A percentile compares a stretch with the other conserved stretches of the same genome.
Evolutionary conservation across 2,329 filamentous ascomycete genomes (phyloP).

Genomic region (Exophiala sideris): DNA sequence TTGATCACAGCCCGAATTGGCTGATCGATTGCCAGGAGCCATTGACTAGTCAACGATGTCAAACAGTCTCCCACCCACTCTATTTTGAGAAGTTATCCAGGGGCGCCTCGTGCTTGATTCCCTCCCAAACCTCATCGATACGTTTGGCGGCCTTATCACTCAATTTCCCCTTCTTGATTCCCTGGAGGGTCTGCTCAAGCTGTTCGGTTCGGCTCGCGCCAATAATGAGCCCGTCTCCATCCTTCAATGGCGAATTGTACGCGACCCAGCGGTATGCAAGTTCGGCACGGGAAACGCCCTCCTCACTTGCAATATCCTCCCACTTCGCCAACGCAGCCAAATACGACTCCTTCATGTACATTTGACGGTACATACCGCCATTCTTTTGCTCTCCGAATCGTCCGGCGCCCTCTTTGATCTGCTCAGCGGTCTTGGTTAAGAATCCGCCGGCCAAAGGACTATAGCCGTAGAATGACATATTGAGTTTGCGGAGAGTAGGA

Average conservation of each 20-base stretch:
- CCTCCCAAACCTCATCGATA: conserved; percentile 32
- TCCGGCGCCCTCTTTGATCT: conserved; percentile 31
- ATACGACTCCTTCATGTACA: conserved; percentile 33
- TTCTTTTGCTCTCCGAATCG: conserved; percentile 32
- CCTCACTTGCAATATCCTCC: conserved; percentile 28
- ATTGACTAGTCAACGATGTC: no score
- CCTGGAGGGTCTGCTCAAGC: conserved; percentile 31
- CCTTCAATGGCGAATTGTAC: conserved; percentile 33
- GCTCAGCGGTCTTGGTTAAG: conserved; percentile 35
- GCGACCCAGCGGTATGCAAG: conserved; percentile 37
- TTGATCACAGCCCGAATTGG: no score
- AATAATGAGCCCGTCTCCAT: conserved; percentile 34
- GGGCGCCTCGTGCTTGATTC: conserved; percentile 31
- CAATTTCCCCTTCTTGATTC: conserved; percentile 34
- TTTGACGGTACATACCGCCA: conserved; percentile 20
- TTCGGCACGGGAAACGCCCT: conserved; percentile 33
- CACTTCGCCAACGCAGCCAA: conserved; percentile 33
- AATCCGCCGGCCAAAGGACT: conserved; percentile 36
- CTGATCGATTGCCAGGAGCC: no score
- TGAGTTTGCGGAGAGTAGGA: conserved; percentile 36
- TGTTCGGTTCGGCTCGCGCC: conserved; percentile 36
- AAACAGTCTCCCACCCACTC: no score
- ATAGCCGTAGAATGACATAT: conserved; percentile 31
- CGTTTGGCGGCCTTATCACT: conserved; percentile 25
- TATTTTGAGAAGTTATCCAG: conserved; percentile 25